Evolutionary conservation across 1,139 yeast genomes (phyloP), one percentile per base, ranked within the genome.

Genomic region (Yamadazyma taylorii): DNA sequence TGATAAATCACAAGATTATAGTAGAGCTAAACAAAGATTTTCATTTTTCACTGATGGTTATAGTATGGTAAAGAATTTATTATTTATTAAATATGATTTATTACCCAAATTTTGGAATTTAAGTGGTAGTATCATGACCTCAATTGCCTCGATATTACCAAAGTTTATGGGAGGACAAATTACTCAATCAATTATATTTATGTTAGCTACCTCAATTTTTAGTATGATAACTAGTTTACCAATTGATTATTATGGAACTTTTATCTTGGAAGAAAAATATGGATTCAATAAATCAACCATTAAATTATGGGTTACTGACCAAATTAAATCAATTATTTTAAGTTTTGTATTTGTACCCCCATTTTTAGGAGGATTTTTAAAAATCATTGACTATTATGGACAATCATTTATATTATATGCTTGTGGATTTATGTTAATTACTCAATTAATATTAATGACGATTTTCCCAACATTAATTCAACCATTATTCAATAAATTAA

Each of bases 271-370:
- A 63, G 96, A 90, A 59, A 81, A 80, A 60, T 90, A 74, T 54
- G 98, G 98, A 0, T 92, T 92, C 69, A 92, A 92, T 66, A 92
- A 92, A 60, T 73, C 79, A 51, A 92, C 97, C 1, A 45, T 74
- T 13, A 64, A 70, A 35, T 66, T 88, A 37, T 92, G 95, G 85
- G 42, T 85, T 33, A 55, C 77, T 16, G 98, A 92, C 60, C 66
- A 70, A 48, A 33, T 88, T 43, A 92, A 92, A 65, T 63, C 76
- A 22, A 61, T 76, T 33, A 46, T 70, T 1, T 66, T 92, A 38
- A 59, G 77, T 22, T 55, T 75, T 36, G 77, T 67, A 2, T 61
- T 92, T 42, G 87, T 92, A 32, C 75, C 82, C 36, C 95, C 96
- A 19, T 61, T 87, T 31, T 58, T 86, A 42, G 85, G 83, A 34